Evolutionary conservation across 1,284 basidiomycete species (phyloP), one percentile per base, ranked within the genome.

Genomic region (Lentinula novae-zelandiae): DNA sequence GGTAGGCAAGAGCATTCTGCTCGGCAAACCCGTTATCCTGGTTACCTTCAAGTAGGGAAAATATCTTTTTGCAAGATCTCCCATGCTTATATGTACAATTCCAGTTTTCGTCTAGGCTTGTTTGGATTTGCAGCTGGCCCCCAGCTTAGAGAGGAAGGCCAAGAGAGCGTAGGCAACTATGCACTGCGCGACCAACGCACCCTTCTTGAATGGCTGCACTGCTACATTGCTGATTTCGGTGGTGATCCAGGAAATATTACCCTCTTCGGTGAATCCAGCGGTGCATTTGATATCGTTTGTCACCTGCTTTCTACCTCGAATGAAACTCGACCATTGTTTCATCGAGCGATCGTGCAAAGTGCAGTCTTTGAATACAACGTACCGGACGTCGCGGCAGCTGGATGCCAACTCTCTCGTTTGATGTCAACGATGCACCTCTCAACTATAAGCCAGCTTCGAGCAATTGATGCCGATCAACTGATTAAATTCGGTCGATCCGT

Each of bases 131-230:
- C 87, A 31, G 85, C 86, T 8, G 83, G 82, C 62, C 76, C 79
- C 31, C 78, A 81, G 53, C 76, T 92, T 58, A 78, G 78, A 48
- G 87, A 88, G 62, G 88, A 89, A 67, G 86, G 86, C 36, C 86
- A 89, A 53, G 79, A 83, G 57, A 89, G 87, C n/a, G 83, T 84
- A 17, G 89, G 89, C 20, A 91, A 91, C 72, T 91, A 89, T 67
- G 89, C 88, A 58, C 76, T 92, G 22, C 81, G 81, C 39, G 89
- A 92, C 71, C 90, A 92, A 70, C 80, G 83, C 50, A 78, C 72
- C 56, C 89, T 86, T 7, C 78, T 92, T 64, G 81, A 88, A 71
- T 92, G 89, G 89, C 73, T 90, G 12, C 78, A 84, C 68, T 77
- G 75, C 58, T 82, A 82, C 72, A 90, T 92, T 63, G 69, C 74